Conservation (phyloP, 2,329 filamentous ascomycete species). For the Sporothrix variecibatus region DNA sequence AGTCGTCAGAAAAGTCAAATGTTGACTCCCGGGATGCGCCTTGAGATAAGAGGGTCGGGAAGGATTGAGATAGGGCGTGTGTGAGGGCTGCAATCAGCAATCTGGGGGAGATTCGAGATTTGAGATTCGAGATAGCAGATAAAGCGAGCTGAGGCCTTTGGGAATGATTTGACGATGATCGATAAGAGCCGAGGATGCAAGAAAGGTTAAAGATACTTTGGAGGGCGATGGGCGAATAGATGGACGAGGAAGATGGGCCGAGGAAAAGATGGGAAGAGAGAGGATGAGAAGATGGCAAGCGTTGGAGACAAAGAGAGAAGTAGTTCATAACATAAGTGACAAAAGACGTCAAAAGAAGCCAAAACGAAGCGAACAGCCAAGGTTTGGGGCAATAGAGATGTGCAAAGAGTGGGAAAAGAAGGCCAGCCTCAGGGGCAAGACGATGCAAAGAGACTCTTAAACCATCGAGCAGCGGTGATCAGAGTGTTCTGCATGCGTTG, state of each 20-base stretch:
- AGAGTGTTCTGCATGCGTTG: conserved; percentile 14
- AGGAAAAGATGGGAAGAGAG: background rate
- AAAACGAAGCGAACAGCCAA: background rate
- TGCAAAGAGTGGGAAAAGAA: conserved; percentile 3
- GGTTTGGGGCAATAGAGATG: background rate
- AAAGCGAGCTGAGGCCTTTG: background rate
- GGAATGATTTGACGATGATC: background rate
- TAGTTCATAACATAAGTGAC: background rate
- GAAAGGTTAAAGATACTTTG: background rate
- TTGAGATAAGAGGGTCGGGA: conserved; percentile 23
- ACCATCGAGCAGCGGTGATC: background rate
- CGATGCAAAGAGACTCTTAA: conserved; percentile 1
- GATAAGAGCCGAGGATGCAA: background rate
- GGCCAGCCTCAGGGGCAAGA: background rate
- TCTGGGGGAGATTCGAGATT: background rate
- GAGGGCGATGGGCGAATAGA: background rate
- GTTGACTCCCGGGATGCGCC: background rate
- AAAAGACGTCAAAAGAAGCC: background rate
- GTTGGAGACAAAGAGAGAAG: conserved; percentile 8
- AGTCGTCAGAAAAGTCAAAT: background rate
- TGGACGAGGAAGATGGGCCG: background rate
- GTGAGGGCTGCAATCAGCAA: background rate
- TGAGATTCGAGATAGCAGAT: background rate
- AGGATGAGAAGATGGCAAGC: background rate
- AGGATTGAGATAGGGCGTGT: background rate